These are phyloP conservation scores for Fusarium gaditjirri DNA, from an alignment of 2,329 filamentous ascomycete species.

Conservation along the genomic window DNA sequence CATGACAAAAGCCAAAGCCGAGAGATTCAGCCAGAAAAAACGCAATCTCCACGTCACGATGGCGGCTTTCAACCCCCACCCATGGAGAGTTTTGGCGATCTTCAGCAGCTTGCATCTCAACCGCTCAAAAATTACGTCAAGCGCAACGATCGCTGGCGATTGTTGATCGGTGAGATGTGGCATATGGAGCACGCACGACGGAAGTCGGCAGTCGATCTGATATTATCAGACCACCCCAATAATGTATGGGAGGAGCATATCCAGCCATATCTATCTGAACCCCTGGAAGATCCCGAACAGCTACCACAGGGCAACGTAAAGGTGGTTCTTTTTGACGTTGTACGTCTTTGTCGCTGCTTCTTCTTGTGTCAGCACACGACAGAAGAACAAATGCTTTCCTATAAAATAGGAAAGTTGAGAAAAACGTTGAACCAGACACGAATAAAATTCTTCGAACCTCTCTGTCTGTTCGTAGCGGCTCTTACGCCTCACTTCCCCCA, in stretches of 20 bases:
- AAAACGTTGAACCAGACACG: constrained; percentile 23
- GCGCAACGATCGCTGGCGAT: constrained; percentile 44
- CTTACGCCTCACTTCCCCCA: constrained; percentile 46
- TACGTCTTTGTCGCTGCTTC: constrained; percentile 47
- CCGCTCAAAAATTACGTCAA: constrained; percentile 42
- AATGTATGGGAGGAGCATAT: constrained; percentile 37
- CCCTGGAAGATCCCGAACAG: constrained; percentile 13
- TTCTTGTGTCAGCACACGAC: constrained; percentile 38
- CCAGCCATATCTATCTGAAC: constrained; percentile 29
- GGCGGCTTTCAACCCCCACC: constrained; percentile 19
- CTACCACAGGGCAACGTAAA: constrained; percentile 18
- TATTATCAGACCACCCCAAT: constrained; percentile 26
- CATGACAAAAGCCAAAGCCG: neutral
- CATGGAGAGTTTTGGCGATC: constrained; percentile 37
- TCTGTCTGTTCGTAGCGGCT: constrained; percentile 45
- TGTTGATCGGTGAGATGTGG: constrained; percentile 47
- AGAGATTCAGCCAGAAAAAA: neutral
- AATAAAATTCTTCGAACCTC: constrained; percentile 29
- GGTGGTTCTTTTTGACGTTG: constrained; percentile 46
- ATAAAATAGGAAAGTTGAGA: constrained; percentile 31
- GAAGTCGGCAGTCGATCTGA: constrained; percentile 38
- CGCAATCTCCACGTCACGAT: neutral
- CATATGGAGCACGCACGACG: constrained; percentile 46
- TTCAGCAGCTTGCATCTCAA: constrained; percentile 39
- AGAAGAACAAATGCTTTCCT: constrained; percentile 34